Base-by-base conservation (phyloP, 2,329 filamentous ascomycete genomes). In the Periconia macrospinosa region DNA sequence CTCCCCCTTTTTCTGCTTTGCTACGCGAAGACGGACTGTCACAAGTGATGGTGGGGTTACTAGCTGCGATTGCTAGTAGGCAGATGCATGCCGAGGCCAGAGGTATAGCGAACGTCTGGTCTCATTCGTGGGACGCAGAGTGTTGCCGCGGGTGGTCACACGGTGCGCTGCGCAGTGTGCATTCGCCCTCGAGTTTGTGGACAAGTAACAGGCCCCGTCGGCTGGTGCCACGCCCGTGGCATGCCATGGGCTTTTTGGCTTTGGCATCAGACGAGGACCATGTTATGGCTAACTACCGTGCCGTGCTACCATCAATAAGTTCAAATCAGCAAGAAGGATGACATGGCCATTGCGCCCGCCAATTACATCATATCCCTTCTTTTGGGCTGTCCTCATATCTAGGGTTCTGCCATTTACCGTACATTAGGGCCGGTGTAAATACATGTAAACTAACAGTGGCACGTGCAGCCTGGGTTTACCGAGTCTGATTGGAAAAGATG, bases 351-450 rank as follows among this genome's bases (percentile, higher is more conserved):
- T 6, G 46, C 45, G 47, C 47, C 23, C 19, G 18, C 37, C 15
- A 46, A 53, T 49, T 49, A 35, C 51, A 53, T 49, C 46, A 46
- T 47, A 19, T 23, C 33, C 5, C 33, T n/a, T 37, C 14, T 10
- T 40, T 27, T 19, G 8, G 40, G 15, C 40, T 15, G 15, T 15
- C 18, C 18, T 20, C 37, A 5, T 15, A 3, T 15, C 6, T 1
- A 20, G 30, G 11, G 41, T 3, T 14, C 18, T n/a, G 30, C 20
- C 49, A 35, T 51, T 30, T 35, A 41, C n/a, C n/a, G n/a, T n/a
- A n/a, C n/a, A n/a, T n/a, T n/a, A n/a, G n/a, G n/a, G n/a, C n/a
- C n/a, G n/a, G n/a, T n/a, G n/a, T n/a, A n/a, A n/a, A n/a, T n/a
- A n/a, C n/a, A n/a, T n/a, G n/a, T n/a, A n/a, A n/a, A n/a, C n/a